Evolutionary conservation across 805 yeast genomes (phyloP).

Genomic region (Pichia californica): DNA sequence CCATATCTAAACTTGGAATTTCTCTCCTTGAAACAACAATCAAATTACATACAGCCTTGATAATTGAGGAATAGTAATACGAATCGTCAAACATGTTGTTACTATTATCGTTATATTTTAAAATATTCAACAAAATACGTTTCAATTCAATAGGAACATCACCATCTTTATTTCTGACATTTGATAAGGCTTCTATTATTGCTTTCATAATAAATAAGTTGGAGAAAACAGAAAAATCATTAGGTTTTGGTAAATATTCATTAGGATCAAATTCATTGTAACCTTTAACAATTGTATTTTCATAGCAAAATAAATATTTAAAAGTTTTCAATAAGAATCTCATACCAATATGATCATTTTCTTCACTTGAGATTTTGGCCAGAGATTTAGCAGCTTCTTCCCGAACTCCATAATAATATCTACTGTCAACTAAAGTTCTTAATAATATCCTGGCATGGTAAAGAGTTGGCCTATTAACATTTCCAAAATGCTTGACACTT

Average conservation of each 20-base stretch:
- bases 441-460: slow-evolving; percentile 71
- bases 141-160: slow-evolving; percentile 50
- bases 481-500: slow-evolving; percentile 68
- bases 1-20: slow-evolving; percentile 21
- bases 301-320: slow-evolving; percentile 66
- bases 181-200: slow-evolving; percentile 56
- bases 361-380: slow-evolving; percentile 57
- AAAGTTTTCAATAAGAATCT: slow-evolving; percentile 66
- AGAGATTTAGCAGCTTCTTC: slow-evolving; percentile 80
- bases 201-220: slow-evolving; percentile 63
- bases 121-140: slow-evolving; percentile 57
- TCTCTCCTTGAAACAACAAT: slow-evolving; percentile 22
- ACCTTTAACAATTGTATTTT: slow-evolving; percentile 29
- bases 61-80: slow-evolving; percentile 53
- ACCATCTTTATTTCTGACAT: slow-evolving; percentile 56
- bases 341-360: slow-evolving; percentile 63
- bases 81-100: slow-evolving; percentile 72
- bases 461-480: slow-evolving; percentile 46
- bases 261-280: slow-evolving; percentile 26
- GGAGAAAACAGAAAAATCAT: slow-evolving; percentile 70
- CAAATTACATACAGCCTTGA: slow-evolving; percentile 43
- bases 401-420: slow-evolving; percentile 87
- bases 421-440: slow-evolving; percentile 72
- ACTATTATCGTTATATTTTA: slow-evolving; percentile 81
- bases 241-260: slow-evolving; percentile 64